These are phyloP conservation scores for Cymodocea nodosa DNA, from an alignment of 116 monocot species.

Conservation along the genomic window DNA sequence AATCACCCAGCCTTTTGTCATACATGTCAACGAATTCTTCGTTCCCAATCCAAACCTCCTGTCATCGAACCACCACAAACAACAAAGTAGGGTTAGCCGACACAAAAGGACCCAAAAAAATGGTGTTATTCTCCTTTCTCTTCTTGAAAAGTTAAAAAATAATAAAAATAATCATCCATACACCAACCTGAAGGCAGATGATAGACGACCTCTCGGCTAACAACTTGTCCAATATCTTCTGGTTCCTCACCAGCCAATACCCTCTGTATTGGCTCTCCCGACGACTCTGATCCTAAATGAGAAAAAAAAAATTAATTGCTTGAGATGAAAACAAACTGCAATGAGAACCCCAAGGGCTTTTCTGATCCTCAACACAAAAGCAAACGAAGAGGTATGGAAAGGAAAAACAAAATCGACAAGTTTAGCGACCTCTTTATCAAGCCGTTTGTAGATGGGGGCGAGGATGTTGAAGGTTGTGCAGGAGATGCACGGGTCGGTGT, in stretches of 20 bases:
- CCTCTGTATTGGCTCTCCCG: slow-evolving; percentile 80
- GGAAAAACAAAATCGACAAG: neutral
- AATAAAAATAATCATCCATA: neutral
- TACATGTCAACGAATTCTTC: slow-evolving; percentile 94
- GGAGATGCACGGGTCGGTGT: slow-evolving; percentile 42
- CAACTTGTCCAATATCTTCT: slow-evolving; percentile 71
- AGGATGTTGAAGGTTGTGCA: slow-evolving; percentile 99
- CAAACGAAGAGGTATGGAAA: neutral
- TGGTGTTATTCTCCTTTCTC: neutral
- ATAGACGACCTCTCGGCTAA: slow-evolving; percentile 73
- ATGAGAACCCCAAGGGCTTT: slow-evolving; percentile 2
- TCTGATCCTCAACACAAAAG: neutral
- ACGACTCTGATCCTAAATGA: slow-evolving; percentile 57
- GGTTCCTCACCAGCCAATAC: slow-evolving; percentile 75
- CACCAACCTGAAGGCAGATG: slow-evolving; percentile 85
- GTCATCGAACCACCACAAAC: neutral
- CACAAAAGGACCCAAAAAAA: neutral
- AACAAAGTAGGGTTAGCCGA: slow-evolving; percentile 1
- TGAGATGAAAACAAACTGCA: neutral
- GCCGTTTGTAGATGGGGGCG: slow-evolving; percentile 95
- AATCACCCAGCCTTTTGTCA: slow-evolving; percentile 76
- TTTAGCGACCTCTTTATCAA: slow-evolving; percentile 48
- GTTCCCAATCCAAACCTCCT: slow-evolving; percentile 97
- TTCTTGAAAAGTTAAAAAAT: neutral
- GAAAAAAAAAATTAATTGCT: neutral